Evolutionary conservation across 116 monocot species (phyloP).

Genomic region (Posidonia oceanica): DNA sequence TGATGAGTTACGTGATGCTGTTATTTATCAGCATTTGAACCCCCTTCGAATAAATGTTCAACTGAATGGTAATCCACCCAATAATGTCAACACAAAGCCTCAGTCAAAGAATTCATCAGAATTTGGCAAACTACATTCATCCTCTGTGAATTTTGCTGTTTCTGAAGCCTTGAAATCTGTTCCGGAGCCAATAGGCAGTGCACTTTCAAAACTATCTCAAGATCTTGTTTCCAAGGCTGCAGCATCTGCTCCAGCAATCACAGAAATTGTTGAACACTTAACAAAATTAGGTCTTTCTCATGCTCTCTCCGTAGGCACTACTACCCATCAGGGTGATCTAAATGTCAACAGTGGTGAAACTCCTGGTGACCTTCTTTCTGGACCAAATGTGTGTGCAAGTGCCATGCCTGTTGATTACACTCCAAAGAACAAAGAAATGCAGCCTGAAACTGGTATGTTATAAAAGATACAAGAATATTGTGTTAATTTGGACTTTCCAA

Average conservation of each 20-base stretch:
- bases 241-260: slow-evolving; percentile 26
- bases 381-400: no score
- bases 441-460: not conserved
- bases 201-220: slow-evolving; percentile 30
- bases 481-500: not conserved
- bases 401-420: not conserved
- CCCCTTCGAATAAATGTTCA: slow-evolving; percentile 62
- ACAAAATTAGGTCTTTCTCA: slow-evolving; percentile 25
- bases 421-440: not conserved
- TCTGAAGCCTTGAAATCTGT: slow-evolving; percentile 39
- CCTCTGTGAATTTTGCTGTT: slow-evolving; percentile 15
- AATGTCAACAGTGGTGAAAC: not conserved
- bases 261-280: slow-evolving; percentile 30
- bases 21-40: slow-evolving; percentile 49
- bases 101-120: not conserved
- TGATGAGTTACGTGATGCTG: slow-evolving; percentile 71
- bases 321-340: not conserved
- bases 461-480: not conserved
- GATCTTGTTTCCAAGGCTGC: slow-evolving; percentile 32
- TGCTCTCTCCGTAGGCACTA: not conserved
- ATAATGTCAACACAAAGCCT: not conserved
- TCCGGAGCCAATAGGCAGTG: slow-evolving; percentile 30
- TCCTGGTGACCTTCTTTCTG: not conserved
- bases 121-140: not conserved
- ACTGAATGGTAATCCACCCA: slow-evolving; percentile 20